Base-by-base conservation (phyloP, 768 basidiomycete genomes). In the Dioszegia crocea region DNA sequence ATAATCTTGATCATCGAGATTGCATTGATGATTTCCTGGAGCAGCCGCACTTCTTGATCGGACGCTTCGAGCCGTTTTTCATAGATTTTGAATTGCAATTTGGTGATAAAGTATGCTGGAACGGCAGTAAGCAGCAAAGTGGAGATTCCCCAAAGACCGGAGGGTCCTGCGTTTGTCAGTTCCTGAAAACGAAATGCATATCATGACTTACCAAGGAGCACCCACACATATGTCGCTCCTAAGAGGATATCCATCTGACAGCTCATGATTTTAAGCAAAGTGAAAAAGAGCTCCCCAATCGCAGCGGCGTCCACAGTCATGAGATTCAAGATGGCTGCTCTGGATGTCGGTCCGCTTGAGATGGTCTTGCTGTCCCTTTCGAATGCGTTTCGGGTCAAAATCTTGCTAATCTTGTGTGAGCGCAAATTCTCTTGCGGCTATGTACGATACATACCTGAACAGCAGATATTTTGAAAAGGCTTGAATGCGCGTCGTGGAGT, bases 1-100 rank as follows among this genome's bases (percentile, higher is more conserved):
- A 62, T 69, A 59, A 67, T 65, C 59, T 72, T 72, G 53, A 72
- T 67, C 65, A 67, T 65, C 12, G 70, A 63, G 14, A 72, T 69
- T 0, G 68, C 65, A 44, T 69, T 65, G 8, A 72, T 60, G 0
- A 60, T 62, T 51, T 73, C 67, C 31, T 68, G 60, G 64, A 75
- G 61, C 12, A 69, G 41, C 0, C 63, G 36, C 19, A 64, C 44
- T 30, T 62, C 62, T 31, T 66, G 55, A 30, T 66, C 69, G 29
- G 61, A 60, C 40, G 64, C 50, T 17, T 44, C 47, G 24, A 61
- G 38, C 12, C 52, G 44, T 30, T 63, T 59, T 19, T 63, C 56
- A 50, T 59, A 65, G 26, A 71, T 45, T 39, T 63, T 60, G 61
- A 65, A 69, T 53, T 67, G 47, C 38, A 46, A 43, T 47, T 64